phyloP scores from a whole-genome alignment of 495 filamentous ascomycete species.

The Podospora appendiculata region DNA sequence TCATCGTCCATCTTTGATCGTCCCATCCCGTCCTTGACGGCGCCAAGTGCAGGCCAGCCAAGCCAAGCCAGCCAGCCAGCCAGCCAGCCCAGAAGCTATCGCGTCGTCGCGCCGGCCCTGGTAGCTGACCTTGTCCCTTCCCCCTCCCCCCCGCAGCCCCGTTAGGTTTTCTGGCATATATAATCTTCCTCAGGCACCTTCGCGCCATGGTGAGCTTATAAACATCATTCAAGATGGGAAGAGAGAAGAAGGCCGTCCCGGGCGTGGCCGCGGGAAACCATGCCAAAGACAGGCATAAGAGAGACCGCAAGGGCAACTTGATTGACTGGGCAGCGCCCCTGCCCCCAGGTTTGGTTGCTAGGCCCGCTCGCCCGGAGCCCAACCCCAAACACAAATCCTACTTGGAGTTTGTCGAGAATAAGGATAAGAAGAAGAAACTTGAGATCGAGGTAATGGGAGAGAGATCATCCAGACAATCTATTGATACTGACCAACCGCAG shows the following conservation, averaged over 20 bases:
- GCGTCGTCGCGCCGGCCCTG: not conserved
- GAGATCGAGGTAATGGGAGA: constrained; percentile 35
- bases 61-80: no score
- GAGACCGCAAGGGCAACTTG: constrained; percentile 16
- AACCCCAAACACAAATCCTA: constrained; percentile 45
- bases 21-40: not conserved
- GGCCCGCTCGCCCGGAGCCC: constrained; percentile 19
- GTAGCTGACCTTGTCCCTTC: not conserved
- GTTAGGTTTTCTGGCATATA: not conserved
- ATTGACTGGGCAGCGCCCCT: constrained; percentile 23
- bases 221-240: constrained; percentile 17
- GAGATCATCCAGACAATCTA: not conserved
- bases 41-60: not conserved
- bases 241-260: constrained; percentile 18
- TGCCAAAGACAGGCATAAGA: constrained; percentile 29
- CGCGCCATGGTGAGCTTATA: constrained; percentile 5
- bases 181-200: not conserved
- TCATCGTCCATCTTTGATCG: no score
- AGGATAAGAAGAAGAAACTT: constrained; percentile 49
- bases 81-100: not conserved
- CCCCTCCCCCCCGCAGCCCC: not conserved
- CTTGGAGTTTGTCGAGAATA: constrained; percentile 48
- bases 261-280: constrained; percentile 14
- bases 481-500: constrained; percentile 16
- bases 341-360: constrained; percentile 22